phyloP scores from a whole-genome alignment of 2,329 filamentous ascomycete genomes.

The Colletotrichum tabaci region DNA sequence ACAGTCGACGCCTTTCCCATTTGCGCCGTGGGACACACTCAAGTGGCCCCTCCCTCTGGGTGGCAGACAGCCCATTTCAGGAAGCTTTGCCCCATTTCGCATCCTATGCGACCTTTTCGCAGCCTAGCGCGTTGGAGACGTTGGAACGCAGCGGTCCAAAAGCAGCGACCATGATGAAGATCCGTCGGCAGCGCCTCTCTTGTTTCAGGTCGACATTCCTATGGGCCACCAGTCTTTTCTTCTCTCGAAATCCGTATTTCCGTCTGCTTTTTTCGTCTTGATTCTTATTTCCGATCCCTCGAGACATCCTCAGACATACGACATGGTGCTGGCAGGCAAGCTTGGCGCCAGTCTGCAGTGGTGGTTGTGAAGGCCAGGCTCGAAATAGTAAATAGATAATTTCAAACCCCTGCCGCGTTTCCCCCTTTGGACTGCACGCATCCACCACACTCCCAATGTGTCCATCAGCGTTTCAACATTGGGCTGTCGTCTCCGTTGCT shows the following conservation, averaged over 20 bases:
- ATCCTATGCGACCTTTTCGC: neutral
- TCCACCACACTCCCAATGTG: constrained; percentile 33
- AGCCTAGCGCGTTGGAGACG: constrained; percentile 26
- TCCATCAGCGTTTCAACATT: constrained; percentile 34
- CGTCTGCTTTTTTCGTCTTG: constrained; percentile 2
- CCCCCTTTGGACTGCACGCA: constrained; percentile 26
- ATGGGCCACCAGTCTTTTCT: constrained; percentile 3
- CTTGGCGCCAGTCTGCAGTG: neutral
- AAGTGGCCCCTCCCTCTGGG: neutral
- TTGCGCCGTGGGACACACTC: constrained; percentile 11
- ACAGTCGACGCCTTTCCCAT: constrained; percentile 27
- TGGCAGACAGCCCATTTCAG: constrained; percentile 21
- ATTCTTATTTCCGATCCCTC: neutral
- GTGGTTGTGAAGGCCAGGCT: constrained; percentile 1
- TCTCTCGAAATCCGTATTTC: neutral
- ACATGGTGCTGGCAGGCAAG: constrained; percentile 21
- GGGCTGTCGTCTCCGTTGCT: constrained; percentile 19
- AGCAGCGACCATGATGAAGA: constrained; percentile 22
- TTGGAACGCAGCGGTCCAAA: constrained; percentile 10
- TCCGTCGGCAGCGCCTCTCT: constrained; percentile 32
- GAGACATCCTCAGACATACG: neutral
- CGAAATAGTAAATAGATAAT: constrained; percentile 38
- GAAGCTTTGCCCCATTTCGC: constrained; percentile 21
- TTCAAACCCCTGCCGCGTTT: constrained; percentile 31
- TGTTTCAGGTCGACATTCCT: constrained; percentile 31